Percentiles rank a stretch among this genome's conserved stretches.
Conservation (phyloP, 164 flowering plant species). For the Umbellularia californica region DNA sequence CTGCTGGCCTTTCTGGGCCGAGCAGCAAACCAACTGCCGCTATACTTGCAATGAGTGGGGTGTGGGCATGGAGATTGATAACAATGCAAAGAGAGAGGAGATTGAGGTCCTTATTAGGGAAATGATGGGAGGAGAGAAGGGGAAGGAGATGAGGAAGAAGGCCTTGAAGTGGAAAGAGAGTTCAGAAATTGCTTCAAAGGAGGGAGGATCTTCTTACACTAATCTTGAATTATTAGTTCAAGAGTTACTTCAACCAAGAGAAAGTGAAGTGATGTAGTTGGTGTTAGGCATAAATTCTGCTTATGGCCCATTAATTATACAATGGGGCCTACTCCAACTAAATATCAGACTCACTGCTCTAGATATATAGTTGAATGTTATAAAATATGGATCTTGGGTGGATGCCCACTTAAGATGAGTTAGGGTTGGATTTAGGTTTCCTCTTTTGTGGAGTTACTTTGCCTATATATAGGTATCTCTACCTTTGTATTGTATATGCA, state of each 20-base stretch:
- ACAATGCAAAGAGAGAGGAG: constrained; percentile 1
- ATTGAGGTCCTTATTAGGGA: background rate
- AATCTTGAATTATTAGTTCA: background rate
- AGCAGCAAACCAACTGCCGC: constrained; percentile 7
- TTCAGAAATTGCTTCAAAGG: background rate
- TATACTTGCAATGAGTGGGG: constrained; percentile 11
- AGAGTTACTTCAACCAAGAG: background rate
- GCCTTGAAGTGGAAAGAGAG: constrained; percentile 1
- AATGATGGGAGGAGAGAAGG: constrained; percentile 7
- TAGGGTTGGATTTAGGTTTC: too few relatives aligned
- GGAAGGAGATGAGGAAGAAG: constrained; percentile 6
- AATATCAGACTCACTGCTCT: too few relatives aligned
- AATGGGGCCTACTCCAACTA: too few relatives aligned
- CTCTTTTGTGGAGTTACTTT: too few relatives aligned
- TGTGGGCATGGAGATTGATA: constrained; percentile 10
- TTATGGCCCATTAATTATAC: too few relatives aligned
- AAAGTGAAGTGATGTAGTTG: background rate
- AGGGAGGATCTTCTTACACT: constrained; percentile 5
- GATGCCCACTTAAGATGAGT: too few relatives aligned
- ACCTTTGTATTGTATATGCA: too few relatives aligned
- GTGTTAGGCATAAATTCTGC: too few relatives aligned
- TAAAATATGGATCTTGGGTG: too few relatives aligned
- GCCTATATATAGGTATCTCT: too few relatives aligned
- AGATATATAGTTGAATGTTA: too few relatives aligned
- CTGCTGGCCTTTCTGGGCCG: constrained; percentile 5